Evolutionary conservation across 176 grass and related monocot species (phyloP).

Genomic region (Oryza punctata): DNA sequence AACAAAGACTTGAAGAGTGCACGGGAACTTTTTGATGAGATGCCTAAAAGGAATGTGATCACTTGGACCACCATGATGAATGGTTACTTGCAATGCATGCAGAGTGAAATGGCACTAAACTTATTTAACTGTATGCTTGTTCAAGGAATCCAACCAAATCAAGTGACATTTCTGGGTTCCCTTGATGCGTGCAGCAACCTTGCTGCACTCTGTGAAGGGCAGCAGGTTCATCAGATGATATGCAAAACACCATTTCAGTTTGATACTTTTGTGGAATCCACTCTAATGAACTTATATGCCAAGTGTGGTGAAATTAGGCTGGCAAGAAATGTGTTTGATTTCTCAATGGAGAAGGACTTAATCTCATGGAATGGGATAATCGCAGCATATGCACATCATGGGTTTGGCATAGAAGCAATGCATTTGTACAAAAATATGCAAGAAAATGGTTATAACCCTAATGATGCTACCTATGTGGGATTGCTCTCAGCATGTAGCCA

Average conservation of each 20-base stretch:
- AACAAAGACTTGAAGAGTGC: conserved; percentile 53
- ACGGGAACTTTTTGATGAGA: conserved; percentile 44
- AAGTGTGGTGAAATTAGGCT: conserved; percentile 79
- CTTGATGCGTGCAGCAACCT: conserved; percentile 67
- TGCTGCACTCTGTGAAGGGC: conserved; percentile 59
- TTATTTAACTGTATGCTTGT: conserved; percentile 60
- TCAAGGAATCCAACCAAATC: conserved; percentile 62
- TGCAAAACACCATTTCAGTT: conserved; percentile 70
- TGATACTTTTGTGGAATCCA: conserved; percentile 59
- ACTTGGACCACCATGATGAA: conserved; percentile 82
- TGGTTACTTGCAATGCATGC: conserved; percentile 60
- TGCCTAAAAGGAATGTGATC: conserved; percentile 57
- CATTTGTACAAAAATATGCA: conserved; percentile 64
- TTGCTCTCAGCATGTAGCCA: conserved; percentile 86
- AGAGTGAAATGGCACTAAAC: conserved; percentile 57
- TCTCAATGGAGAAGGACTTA: conserved; percentile 60
- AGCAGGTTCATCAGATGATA: conserved; percentile 78
- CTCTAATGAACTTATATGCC: conserved; percentile 62
- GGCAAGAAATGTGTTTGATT: conserved; percentile 68
- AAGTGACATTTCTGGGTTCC: conserved; percentile 68
- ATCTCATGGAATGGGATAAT: conserved; percentile 84
- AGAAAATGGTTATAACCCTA: conserved; percentile 60
- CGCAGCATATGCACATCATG: conserved; percentile 71
- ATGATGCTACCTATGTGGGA: conserved; percentile 81
- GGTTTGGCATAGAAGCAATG: conserved; percentile 63